phyloP scores from a whole-genome alignment of 495 filamentous ascomycete genomes.

The Daldinia caldariorum region DNA sequence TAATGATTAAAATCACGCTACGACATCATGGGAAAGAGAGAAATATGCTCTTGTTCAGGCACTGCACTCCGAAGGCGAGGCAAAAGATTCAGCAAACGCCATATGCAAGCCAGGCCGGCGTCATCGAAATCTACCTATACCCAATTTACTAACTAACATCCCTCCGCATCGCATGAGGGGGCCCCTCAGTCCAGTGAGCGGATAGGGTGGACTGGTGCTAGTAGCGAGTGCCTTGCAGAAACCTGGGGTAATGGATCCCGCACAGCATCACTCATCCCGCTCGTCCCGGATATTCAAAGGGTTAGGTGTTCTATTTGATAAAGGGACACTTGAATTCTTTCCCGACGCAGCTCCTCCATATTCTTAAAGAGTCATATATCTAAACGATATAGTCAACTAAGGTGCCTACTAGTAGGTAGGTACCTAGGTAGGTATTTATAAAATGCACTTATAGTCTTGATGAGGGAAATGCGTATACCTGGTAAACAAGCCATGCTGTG shows the following conservation, averaged over 20 bases:
- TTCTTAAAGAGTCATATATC: not conserved
- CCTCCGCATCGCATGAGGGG: not conserved
- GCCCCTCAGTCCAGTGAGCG: not conserved
- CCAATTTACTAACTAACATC: not conserved
- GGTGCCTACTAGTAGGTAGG: too few relatives aligned
- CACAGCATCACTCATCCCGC: slow-evolving; percentile 21
- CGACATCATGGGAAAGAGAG: slow-evolving; percentile 11
- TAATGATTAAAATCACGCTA: slow-evolving; percentile 32
- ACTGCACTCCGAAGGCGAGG: not conserved
- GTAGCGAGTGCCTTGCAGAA: slow-evolving; percentile 36
- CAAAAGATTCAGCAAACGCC: slow-evolving; percentile 8
- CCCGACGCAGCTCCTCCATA: not conserved
- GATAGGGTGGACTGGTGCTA: slow-evolving; percentile 14
- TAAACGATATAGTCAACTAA: slow-evolving; percentile 1
- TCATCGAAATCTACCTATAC: not conserved
- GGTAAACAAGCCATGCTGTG: slow-evolving; percentile 11
- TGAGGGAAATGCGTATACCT: slow-evolving; percentile 4
- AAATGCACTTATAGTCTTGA: slow-evolving; percentile 13
- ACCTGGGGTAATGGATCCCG: slow-evolving; percentile 38
- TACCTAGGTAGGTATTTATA: too few relatives aligned
- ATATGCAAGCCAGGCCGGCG: not conserved
- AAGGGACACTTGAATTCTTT: slow-evolving; percentile 2
- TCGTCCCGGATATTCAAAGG: slow-evolving; percentile 19
- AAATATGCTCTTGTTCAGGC: too few relatives aligned
- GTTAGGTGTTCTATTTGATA: slow-evolving; percentile 1